These are phyloP conservation scores for Metschnikowia proteae DNA, from an alignment of 805 yeast genomes.

Conservation along the genomic window DNA sequence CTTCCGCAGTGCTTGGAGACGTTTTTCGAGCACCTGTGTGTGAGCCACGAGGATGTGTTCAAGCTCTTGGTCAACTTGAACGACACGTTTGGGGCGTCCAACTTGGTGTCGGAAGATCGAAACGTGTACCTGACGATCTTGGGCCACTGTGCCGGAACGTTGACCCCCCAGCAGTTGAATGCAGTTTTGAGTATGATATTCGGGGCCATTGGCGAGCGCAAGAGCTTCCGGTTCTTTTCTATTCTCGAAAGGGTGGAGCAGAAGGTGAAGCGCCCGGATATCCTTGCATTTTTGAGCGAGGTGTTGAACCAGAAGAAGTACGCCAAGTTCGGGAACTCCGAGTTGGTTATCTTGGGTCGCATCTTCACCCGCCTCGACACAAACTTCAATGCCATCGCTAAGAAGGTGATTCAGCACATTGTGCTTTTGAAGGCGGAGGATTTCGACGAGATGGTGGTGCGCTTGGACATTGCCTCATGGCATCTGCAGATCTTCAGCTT, in stretches of 20 bases:
- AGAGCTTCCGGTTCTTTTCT: conserved; percentile 18
- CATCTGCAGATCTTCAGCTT: conserved; percentile 28
- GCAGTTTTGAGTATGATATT: conserved; percentile 15
- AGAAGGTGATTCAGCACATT: conserved; percentile 32
- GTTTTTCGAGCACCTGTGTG: conserved; percentile 18
- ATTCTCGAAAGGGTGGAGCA: conserved; percentile 15
- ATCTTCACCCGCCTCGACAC: conserved; percentile 19
- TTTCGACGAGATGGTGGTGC: conserved; percentile 19
- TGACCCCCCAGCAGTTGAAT: conserved; percentile 11
- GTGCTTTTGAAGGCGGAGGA: conserved; percentile 28
- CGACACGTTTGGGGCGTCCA: conserved; percentile 31
- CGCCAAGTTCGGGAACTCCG: conserved; percentile 15
- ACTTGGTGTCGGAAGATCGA: conserved; percentile 15
- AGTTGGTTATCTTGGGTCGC: conserved; percentile 20
- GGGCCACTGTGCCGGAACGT: conserved; percentile 1
- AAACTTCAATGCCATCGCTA: conserved; percentile 28
- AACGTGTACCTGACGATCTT: conserved; percentile 13
- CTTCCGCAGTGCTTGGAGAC: conserved; percentile 24
- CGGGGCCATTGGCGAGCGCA: conserved; percentile 19
- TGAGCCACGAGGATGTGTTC: conserved; percentile 21
- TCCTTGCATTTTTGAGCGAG: conserved; percentile 17
- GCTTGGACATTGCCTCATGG: conserved; percentile 29
- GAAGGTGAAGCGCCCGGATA: conserved; percentile 6
- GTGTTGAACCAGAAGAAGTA: conserved; percentile 20
- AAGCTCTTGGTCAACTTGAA: conserved; percentile 26